Base-by-base conservation (phyloP, 345 rosid genomes). In the Acer negundo region DNA sequence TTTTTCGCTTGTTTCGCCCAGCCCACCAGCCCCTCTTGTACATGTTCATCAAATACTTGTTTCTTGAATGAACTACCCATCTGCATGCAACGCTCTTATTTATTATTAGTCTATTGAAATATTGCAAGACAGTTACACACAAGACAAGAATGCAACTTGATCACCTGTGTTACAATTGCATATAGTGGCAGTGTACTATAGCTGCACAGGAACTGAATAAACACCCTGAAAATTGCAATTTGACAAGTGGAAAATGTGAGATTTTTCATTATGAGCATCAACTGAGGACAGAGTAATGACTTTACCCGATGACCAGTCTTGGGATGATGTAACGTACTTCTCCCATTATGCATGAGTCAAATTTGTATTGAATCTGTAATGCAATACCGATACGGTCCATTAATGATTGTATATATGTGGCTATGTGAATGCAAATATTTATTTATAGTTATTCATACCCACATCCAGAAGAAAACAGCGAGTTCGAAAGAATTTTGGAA, bases 31-130 rank as follows among this genome's bases (percentile, higher is more conserved):
- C 94, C 93, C 38, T 80, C 81, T 31, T 84, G 94, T 26, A 86
- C 68, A 69, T 93, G 84, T 7, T 95, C 98, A 24, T 91, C 92
- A 75, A 95, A 93, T 80, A 95, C 89, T 28, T 84, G 89, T 70
- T 85, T 88, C 82, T 92, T 91, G 79, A 77, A 92, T 38, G 92
- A 89, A 84, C 88, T 92, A 75, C 98, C 98, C 99, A 95, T 95
- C 98, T 95, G 78, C 78, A 75, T 74, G 8, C 44, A 40, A 40
- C 44, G 6, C 44, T 40, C 44, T 40, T 40, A 40, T 40, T 40
- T 40, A 28, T 28, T 28, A 28, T 28, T 28, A 28, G 44, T 6
- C 44, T 40, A 28, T 2, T 28, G 31, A 28, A 28, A 28, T 2
- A 28, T 28, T 28, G 31, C 31, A 28, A 28, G 31, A 28, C 31